Evolutionary conservation across 78 protist species (phyloP).

Genomic region (Diacronema lutheri): DNA sequence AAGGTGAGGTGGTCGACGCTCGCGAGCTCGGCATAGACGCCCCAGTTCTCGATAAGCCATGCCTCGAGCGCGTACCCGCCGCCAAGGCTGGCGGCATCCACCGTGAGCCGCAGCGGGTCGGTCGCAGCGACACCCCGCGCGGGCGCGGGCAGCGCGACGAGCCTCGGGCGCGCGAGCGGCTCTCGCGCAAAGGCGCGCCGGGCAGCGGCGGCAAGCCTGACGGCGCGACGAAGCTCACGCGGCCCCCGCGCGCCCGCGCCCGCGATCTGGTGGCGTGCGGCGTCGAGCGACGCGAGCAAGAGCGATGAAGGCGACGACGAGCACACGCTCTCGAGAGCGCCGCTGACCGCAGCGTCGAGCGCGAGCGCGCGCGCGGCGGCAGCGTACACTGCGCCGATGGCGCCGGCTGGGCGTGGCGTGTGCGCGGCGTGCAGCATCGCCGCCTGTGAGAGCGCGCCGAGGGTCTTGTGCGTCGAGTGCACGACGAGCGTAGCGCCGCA

Average conservation of each 20-base stretch:
- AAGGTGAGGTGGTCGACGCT: background rate
- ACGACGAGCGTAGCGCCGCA: background rate
- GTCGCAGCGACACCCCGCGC: background rate
- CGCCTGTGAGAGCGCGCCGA: background rate
- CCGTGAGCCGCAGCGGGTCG: background rate
- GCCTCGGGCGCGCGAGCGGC: background rate
- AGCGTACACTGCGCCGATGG: too few species aligned
- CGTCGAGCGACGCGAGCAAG: conserved; percentile 21
- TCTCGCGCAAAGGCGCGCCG: background rate
- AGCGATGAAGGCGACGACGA: background rate
- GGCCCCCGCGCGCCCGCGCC: background rate
- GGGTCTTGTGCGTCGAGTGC: background rate
- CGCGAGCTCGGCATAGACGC: background rate
- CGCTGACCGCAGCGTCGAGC: background rate
- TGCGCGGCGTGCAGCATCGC: background rate
- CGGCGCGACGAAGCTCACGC: background rate
- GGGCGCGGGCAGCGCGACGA: background rate
- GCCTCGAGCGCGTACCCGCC: background rate
- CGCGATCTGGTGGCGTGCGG: background rate
- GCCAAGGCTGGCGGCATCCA: background rate
- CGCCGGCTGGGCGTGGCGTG: too few species aligned
- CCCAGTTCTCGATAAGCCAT: background rate
- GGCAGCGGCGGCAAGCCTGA: background rate
- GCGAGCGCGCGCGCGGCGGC: too few species aligned
- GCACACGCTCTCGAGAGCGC: background rate